phyloP scores from a whole-genome alignment of 2,329 filamentous ascomycete species.

The Davidsoniella neocaledoniae region DNA sequence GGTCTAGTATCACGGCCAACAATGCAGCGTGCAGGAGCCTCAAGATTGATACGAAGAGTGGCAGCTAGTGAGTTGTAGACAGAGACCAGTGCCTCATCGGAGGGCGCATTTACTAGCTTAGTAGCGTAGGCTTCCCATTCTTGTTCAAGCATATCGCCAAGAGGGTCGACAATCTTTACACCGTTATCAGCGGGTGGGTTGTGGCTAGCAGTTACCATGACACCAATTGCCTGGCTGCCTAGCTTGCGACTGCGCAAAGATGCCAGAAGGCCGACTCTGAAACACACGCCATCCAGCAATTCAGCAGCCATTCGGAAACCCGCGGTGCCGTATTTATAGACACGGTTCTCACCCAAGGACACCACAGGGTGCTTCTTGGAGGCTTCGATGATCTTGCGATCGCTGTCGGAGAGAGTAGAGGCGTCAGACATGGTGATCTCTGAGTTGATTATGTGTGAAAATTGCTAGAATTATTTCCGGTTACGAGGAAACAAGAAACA shows the following conservation, averaged over 20 bases:
- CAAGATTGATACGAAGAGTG: conserved; percentile 58
- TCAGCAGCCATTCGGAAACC: conserved; percentile 57
- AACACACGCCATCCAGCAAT: conserved; percentile 80
- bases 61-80: conserved; percentile 61
- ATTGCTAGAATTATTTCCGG: not conserved
- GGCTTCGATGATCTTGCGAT: conserved; percentile 37
- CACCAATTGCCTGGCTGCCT: conserved; percentile 77
- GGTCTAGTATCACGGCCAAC: conserved; percentile 87
- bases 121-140: conserved; percentile 89
- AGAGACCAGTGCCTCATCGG: conserved; percentile 56
- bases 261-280: conserved; percentile 79
- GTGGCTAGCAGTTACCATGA: conserved; percentile 93
- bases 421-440: not conserved
- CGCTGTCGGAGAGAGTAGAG: conserved; percentile 14
- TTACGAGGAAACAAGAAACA: not conserved
- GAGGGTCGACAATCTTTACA: conserved; percentile 89
- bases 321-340: conserved; percentile 50
- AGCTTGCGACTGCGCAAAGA: conserved; percentile 79
- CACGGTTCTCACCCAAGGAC: conserved; percentile 23
- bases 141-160: conserved; percentile 95
- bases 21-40: conserved; percentile 59
- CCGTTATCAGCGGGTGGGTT: conserved; percentile 83
- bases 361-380: conserved; percentile 46
- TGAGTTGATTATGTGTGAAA: not conserved
- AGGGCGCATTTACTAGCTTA: conserved; percentile 66